Conservation (phyloP, 2,329 filamentous ascomycete genomes). For the Aspergillus glaucus region DNA sequence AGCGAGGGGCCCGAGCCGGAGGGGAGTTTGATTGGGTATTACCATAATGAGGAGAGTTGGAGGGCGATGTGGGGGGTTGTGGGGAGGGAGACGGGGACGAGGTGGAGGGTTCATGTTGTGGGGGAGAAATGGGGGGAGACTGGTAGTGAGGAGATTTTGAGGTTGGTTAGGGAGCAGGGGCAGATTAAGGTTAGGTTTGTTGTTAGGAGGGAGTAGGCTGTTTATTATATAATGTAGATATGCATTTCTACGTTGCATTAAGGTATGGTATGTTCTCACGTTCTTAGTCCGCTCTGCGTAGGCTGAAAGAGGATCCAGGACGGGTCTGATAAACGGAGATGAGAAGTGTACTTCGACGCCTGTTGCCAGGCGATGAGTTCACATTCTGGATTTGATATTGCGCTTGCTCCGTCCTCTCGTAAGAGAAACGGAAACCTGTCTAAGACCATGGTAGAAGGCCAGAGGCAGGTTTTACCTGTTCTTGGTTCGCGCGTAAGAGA, state of each 20-base stretch:
- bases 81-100: conserved; percentile 43
- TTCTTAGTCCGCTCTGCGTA: conserved; percentile 53
- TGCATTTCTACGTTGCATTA: background rate
- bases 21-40: conserved; percentile 26
- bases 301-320: conserved; percentile 38
- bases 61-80: conserved; percentile 51
- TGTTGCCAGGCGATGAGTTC: conserved; percentile 13
- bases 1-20: conserved; percentile 3
- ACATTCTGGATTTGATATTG: conserved; percentile 40
- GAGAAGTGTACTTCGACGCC: conserved; percentile 23
- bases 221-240: background rate
- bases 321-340: conserved; percentile 52
- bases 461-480: conserved; percentile 49
- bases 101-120: conserved; percentile 38
- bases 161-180: background rate
- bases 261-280: conserved; percentile 43
- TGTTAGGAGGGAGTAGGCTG: background rate
- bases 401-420: conserved; percentile 32
- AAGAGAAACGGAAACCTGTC: conserved; percentile 40
- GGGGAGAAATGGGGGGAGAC: background rate
- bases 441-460: conserved; percentile 41
- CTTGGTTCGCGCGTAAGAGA: conserved; percentile 26
- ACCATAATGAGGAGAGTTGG: conserved; percentile 48
- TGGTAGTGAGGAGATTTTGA: background rate
- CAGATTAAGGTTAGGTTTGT: background rate